Base-by-base conservation (phyloP, 306 rosid species). In the Begonia peltatifolia region DNA sequence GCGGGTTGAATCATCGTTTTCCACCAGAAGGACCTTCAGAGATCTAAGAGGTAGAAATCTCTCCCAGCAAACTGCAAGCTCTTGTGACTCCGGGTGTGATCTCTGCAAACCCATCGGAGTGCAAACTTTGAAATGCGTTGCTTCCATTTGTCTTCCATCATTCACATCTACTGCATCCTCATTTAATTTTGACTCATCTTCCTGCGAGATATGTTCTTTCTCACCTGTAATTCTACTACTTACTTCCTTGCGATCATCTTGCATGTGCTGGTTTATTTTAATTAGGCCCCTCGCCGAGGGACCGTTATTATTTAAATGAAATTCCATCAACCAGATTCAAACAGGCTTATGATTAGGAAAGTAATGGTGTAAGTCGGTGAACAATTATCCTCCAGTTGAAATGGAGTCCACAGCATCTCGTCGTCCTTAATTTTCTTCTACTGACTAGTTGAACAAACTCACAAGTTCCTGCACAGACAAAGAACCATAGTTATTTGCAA, bases 1-100 rank as follows among this genome's bases (percentile, higher is more conserved):
- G 20, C 78, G 74, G 30, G 78, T 68, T 36, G 71, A 61, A 53
- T 68, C 78, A 42, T 68, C 78, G 52, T 60, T 64, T 59, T 73
- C 78, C 59, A 73, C 78, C 43, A 68, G 54, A 14, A 73, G 48
- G 44, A 73, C 78, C 62, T 63, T 53, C 17, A 70, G 60, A 20
- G 76, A 66, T 52, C 58, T 55, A 46, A 43, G 35, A 36, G 80
- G 67, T 14, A 66, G 59, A 15, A 74, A 66, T 53, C 67, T 67
- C 63, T 70, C 76, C 76, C 76, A 70, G 23, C 15, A 50, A 63
- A 68, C 58, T 64, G 60, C 54, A 60, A 54, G 48, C 36, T 47
- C 56, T 59, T 52, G 64, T 16, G 46, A 55, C 47, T 54, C 60
- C 47, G 66, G 52, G 23, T 62, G 63, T 11, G 58, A 49, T 41